A percentile compares a stretch with the other conserved stretches of the same genome.
Evolutionary conservation across 2,329 filamentous ascomycete genomes (phyloP).

Genomic region (Curvularia verruculosa): DNA sequence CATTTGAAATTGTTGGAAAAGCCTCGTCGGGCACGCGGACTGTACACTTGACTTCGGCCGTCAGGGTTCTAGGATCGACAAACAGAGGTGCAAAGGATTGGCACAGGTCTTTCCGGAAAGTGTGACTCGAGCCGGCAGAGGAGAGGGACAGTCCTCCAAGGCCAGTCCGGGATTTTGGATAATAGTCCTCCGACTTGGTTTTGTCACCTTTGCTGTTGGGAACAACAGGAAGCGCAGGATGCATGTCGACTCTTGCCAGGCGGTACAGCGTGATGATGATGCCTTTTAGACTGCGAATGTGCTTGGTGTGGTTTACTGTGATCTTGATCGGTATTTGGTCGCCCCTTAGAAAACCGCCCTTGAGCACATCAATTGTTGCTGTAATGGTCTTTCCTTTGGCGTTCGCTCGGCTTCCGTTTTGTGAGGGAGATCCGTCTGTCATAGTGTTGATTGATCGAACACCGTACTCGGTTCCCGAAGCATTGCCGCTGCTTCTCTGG

Average conservation of each 20-base stretch:
- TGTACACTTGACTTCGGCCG: constrained; percentile 78
- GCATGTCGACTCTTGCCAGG: constrained; percentile 86
- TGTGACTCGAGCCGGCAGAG: constrained; percentile 82
- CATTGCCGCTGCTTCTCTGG: constrained; percentile 63
- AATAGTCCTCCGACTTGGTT: constrained; percentile 79
- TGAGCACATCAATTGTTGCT: constrained; percentile 80
- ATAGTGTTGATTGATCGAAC: constrained; percentile 50
- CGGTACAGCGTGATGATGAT: constrained; percentile 92
- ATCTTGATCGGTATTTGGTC: constrained; percentile 82
- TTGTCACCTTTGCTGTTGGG: constrained; percentile 70
- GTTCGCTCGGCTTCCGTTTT: constrained; percentile 58
- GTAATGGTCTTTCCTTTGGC: constrained; percentile 79
- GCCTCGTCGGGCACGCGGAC: constrained; percentile 87
- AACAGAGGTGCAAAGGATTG: constrained; percentile 89
- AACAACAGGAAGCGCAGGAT: constrained; percentile 66
- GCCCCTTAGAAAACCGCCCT: constrained; percentile 83
- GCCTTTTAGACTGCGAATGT: constrained; percentile 87
- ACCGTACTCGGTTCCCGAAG: constrained; percentile 52
- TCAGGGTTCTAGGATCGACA: constrained; percentile 79
- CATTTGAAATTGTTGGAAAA: constrained; percentile 88
- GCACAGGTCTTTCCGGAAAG: constrained; percentile 94
- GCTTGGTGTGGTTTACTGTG: constrained; percentile 84
- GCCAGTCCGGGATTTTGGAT: constrained; percentile 84
- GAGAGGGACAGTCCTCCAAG: constrained; percentile 85
- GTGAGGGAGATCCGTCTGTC: constrained; percentile 50